Evolutionary conservation across 257 asterid genomes (phyloP).

Genomic region (Verbena officinalis): DNA sequence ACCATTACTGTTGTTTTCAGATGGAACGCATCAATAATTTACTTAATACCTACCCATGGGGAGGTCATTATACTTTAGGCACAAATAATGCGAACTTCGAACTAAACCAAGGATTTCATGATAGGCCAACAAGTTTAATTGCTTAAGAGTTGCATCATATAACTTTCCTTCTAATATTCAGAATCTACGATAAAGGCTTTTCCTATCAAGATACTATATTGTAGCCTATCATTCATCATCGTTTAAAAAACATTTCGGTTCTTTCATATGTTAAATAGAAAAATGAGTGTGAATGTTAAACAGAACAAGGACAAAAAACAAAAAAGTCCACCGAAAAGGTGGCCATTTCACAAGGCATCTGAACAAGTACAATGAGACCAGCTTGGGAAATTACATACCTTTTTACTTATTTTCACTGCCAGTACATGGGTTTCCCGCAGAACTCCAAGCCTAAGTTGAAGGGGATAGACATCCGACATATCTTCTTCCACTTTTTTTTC

Average conservation of each 20-base stretch:
- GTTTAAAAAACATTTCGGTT: background rate
- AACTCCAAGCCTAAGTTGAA: constrained; percentile 84
- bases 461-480: constrained; percentile 88
- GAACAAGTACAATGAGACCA: constrained; percentile 19
- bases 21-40: constrained; percentile 1
- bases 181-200: constrained; percentile 3
- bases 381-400: constrained; percentile 50
- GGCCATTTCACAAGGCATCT: constrained; percentile 17
- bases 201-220: constrained; percentile 6
- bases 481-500: constrained; percentile 73
- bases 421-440: constrained; percentile 59
- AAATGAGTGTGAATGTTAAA: background rate
- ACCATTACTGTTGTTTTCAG: background rate
- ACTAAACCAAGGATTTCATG: constrained; percentile 15
- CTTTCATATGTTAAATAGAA: constrained; percentile 4
- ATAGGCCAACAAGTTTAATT: constrained; percentile 26
- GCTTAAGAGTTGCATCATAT: constrained; percentile 3
- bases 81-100: constrained; percentile 15
- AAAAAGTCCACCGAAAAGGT: constrained; percentile 13
- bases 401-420: constrained; percentile 85
- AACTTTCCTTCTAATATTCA: background rate
- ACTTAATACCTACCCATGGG: constrained; percentile 14
- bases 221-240: background rate
- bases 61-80: constrained; percentile 12
- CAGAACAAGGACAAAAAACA: background rate